Base-by-base conservation (phyloP, 345 rosid species). In the Combretum micranthum region DNA sequence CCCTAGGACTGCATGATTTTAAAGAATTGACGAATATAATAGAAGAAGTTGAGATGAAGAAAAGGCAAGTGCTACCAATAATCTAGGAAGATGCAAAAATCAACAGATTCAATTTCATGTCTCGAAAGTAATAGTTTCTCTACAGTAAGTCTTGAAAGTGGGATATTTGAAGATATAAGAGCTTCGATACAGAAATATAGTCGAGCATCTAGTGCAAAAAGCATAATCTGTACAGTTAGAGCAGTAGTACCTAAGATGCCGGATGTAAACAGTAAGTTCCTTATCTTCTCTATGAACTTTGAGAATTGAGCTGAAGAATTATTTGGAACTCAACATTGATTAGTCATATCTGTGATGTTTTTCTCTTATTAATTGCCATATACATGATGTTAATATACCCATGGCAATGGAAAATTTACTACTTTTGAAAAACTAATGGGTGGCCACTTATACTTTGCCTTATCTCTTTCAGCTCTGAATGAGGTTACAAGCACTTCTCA, bases 21-120 rank as follows among this genome's bases (percentile, higher is more conserved):
- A 95, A 94, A 15, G 99, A 90, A 80, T 52, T 94, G 69, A 84
- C 80, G 45, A 75, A 73, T 71, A 86, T 94, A 79, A 82, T 94
- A 2, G 85, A 62, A 64, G 79, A 70, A 68, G 74, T 62, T 25
- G 75, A 71, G 61, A 74, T 69, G 63, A 63, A 60, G 52, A 69
- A 52, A 43, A 85, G 55, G 32, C 73, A 61, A 44, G 22, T 13
- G 52, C 80, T 86, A 46, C 87, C 82, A 42, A 71, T 71, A 57
- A 87, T 90, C 63, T 78, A 77, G 67, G 99, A 94, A 83, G 63
- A 46, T 77, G 5, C 70, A 65, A 43, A 73, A 66, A 74, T 94
- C 99, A 23, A 78, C 72, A 25, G 97, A 94, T 52, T 94, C 96
- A 17, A 69, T 80, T 21, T 82, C 97, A 39, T 84, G 90, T 13